Base-by-base conservation (phyloP, 805 yeast species). In the Starmerella stigmatis region DNA sequence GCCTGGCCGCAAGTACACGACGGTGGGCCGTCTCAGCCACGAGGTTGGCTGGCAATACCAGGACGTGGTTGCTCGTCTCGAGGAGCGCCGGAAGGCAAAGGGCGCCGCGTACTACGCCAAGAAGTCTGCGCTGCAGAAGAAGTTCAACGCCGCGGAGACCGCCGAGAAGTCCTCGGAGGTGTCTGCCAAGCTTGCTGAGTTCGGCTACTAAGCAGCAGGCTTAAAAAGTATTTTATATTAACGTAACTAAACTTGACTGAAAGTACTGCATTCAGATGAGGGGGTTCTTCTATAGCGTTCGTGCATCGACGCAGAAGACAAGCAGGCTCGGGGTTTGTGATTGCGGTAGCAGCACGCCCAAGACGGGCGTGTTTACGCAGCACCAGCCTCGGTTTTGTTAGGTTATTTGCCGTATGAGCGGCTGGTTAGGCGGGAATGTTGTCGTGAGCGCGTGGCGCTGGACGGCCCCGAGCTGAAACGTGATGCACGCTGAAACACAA, bases 11-110 rank as follows among this genome's bases (percentile, higher is more conserved):
- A 92, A 92, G 77, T 92, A 81, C 94, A 85, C 96, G 74, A 86
- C 96, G 59, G 85, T 92, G 64, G 94, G 94, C 71, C 86, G 92
- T 72, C 79, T 92, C 71, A 81, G 95, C 60, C 72, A 92, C 64
- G 80, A 95, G 66, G 96, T 92, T 63, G 98, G 98, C 72, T 92
- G 98, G 98, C 92, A 88, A 76, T 92, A 92, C 94, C 94, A 88
- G 76, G 86, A 92, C 58, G 81, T 92, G 68, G 98, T 92, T 64
- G 85, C 86, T 68, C 79, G 88, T 70, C 84, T 92, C 70, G 98
- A 92, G 79, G 96, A 86, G 74, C 89, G 94, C 88, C 84, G 99
- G 78, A 88, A 85, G 82, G 94, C 88, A 70, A 86, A 82, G 79
- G 80, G 95, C 64, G 94, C 94, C 68, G 98, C 94, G 74, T 92